phyloP scores from a whole-genome alignment of 169 alveolate species.

The Eimeria acervulina region DNA sequence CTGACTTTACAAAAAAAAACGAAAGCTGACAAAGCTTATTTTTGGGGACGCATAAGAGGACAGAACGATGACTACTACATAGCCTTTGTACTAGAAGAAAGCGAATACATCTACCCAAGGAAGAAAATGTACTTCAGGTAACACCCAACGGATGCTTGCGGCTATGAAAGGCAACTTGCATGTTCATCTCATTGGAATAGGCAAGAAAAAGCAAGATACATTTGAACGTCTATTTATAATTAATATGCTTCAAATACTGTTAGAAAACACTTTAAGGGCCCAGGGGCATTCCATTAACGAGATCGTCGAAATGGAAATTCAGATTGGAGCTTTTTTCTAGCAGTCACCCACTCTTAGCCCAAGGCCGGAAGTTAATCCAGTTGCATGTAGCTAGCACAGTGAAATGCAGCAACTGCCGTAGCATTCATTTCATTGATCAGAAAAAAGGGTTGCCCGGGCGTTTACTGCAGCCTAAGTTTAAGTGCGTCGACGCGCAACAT shows the following conservation, averaged over 20 bases:
- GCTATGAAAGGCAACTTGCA: too few species aligned
- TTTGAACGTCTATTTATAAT: too few species aligned
- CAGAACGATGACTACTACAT: constrained; percentile 73
- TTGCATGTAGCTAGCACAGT: neutral
- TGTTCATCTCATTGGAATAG: too few species aligned
- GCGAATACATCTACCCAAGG: constrained; percentile 58
- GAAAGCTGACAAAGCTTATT: constrained; percentile 22
- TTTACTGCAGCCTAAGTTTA: neutral
- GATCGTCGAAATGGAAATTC: too few species aligned
- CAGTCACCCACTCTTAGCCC: neutral
- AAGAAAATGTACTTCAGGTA: constrained; percentile 78
- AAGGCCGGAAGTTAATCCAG: neutral
- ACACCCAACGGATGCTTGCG: too few species aligned
- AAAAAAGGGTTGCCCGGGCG: neutral
- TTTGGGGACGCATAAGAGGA: constrained; percentile 75
- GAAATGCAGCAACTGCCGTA: neutral
- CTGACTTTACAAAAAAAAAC: constrained; percentile 36
- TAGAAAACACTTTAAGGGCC: too few species aligned
- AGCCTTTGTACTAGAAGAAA: constrained; percentile 51
- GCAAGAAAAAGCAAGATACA: too few species aligned
- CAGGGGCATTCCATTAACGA: too few species aligned
- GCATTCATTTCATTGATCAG: neutral
- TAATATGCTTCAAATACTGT: too few species aligned
- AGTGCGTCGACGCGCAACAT: neutral
- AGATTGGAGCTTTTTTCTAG: too few species aligned